These are phyloP conservation scores for Fusarium kyushuense DNA, from an alignment of 2,329 filamentous ascomycete species.

Conservation along the genomic window DNA sequence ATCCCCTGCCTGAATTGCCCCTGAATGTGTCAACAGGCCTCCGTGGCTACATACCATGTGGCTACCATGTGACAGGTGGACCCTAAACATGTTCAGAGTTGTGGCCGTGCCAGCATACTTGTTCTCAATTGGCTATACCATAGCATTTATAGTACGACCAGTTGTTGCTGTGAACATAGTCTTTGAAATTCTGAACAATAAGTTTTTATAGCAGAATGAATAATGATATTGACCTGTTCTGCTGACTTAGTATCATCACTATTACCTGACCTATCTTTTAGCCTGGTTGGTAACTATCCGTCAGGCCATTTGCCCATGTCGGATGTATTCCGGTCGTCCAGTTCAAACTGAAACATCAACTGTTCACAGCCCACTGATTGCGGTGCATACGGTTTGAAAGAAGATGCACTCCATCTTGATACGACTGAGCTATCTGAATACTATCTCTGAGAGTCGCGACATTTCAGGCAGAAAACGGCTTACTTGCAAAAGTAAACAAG, in stretches of 20 bases:
- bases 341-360: neutral
- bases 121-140: no score
- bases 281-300: neutral
- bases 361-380: neutral
- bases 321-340: neutral
- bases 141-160: no score
- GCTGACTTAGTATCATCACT: neutral
- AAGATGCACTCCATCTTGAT: neutral
- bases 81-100: no score
- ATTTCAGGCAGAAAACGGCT: neutral
- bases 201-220: accelerated
- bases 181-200: no score
- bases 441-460: neutral
- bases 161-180: no score
- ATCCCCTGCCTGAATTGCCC: no score
- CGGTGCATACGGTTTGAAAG: neutral
- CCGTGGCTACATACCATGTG: no score
- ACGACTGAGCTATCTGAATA: neutral
- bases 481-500: neutral
- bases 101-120: no score
- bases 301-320: neutral
- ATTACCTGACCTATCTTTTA: neutral
- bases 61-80: no score
- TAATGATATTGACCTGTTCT: neutral
- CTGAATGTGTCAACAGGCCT: no score